Evolutionary conservation across 1,139 yeast species (phyloP), one percentile per base, ranked within the genome.

Genomic region (Komagataea norvegica): DNA sequence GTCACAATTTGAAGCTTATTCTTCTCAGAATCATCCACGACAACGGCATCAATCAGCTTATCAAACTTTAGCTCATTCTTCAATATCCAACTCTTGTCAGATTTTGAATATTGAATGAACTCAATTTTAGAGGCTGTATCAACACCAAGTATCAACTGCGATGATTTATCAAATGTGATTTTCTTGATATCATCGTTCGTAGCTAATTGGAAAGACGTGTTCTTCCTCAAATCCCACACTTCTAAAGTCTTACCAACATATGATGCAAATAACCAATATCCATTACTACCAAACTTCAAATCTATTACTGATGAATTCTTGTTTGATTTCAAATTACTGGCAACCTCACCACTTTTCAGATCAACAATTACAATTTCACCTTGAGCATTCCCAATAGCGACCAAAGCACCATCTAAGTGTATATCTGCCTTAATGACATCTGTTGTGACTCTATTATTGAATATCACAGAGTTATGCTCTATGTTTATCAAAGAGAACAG

Each of bases 361-460:
- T 72, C 74, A 47, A 62, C 67, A 6, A 79, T 60, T 5, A 57
- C 52, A 8, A 77, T 62, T 6, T 59, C 52, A 2, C 70, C 72
- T 7, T 57, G 48, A 6, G 50, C 42, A 6, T 62, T 56, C 1
- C 78, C 79, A 10, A 74, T 53, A 0, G 78, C 83, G 5, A 78
- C 51, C 16, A 82, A 57, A 3, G 72, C 70, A 11, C 91, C 91
- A 56, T 82, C 91, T 4, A 75, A 75, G 49, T 82, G 91, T 21
- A 81, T 61, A 25, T 60, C 72, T 17, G 67, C 70, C 4, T 65
- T 47, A 1, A 57, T 49, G 19, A 60, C 26, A 29, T 33, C 41
- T 10, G 43, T 16, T 13, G 46, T 20, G 2, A 51, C 35, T 6
- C 37, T 32, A 3, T 29, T 36, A 19, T 31, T 42, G 38, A 27